Conservation (phyloP, 371 early-diverging fungal genomes). For the Circinella umbellata region DNA sequence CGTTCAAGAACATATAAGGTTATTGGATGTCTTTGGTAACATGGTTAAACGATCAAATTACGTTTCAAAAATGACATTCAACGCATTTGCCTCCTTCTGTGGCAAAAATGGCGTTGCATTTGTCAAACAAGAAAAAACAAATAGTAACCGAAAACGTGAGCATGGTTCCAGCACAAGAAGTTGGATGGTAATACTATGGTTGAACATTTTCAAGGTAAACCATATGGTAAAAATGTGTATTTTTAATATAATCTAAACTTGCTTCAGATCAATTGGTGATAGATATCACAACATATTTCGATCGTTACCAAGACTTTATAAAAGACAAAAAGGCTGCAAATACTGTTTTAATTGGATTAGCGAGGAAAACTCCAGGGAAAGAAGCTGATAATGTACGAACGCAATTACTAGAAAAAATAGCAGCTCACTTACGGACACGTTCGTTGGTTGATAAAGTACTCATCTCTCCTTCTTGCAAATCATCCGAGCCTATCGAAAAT, state of each 20-base stretch:
- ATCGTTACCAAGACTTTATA: slow-evolving; percentile 3
- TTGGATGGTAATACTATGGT: not conserved
- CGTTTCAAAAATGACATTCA: too few species aligned
- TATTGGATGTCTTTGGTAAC: too few species aligned
- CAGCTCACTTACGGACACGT: not conserved
- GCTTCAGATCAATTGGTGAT: slow-evolving; percentile 5
- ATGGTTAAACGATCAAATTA: too few species aligned
- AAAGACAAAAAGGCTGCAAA: not conserved
- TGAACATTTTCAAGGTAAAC: slow-evolving; percentile 1
- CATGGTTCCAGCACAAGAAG: not conserved
- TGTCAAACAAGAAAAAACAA: slow-evolving; percentile 1
- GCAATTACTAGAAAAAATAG: not conserved
- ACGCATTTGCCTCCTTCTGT: slow-evolving; percentile 6
- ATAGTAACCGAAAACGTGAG: not conserved
- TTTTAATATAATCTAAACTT: slow-evolving; percentile 8
- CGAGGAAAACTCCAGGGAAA: slow-evolving; percentile 2
- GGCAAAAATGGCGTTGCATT: slow-evolving; percentile 4
- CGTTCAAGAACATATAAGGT: too few species aligned
- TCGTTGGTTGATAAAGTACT: slow-evolving; percentile 14
- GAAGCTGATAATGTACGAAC: slow-evolving; percentile 1
- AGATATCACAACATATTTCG: not conserved
- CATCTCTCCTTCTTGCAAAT: not conserved
- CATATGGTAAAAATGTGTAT: not conserved
- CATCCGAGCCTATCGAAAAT: slow-evolving; percentile 11
- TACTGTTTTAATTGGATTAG: not conserved